phyloP scores from a whole-genome alignment of 192 early-diverging fungal species.

The Coemansia sp. region DNA sequence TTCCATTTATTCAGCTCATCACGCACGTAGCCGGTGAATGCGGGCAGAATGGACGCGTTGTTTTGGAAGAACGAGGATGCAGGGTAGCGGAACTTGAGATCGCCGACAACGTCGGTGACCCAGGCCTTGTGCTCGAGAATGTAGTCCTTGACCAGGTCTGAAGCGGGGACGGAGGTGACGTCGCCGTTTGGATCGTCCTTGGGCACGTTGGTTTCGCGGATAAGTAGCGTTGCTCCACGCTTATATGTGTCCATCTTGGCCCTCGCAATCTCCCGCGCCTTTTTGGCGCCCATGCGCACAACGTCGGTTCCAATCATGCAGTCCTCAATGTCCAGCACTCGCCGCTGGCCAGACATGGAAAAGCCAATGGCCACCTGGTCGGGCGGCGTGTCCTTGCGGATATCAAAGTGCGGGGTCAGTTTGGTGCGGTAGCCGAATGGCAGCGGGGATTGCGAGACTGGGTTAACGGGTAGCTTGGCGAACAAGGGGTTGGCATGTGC shows the following conservation, averaged over 20 bases:
- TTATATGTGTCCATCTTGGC: slow-evolving; percentile 54
- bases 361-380: slow-evolving; percentile 56
- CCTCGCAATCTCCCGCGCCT: slow-evolving; percentile 45
- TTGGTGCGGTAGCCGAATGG: slow-evolving; percentile 63
- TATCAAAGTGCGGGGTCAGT: slow-evolving; percentile 64
- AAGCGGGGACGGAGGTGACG: slow-evolving; percentile 14
- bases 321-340: slow-evolving; percentile 63
- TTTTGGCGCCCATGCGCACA: slow-evolving; percentile 53
- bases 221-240: slow-evolving; percentile 57
- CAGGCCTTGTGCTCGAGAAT: slow-evolving; percentile 54
- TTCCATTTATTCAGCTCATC: slow-evolving; percentile 53
- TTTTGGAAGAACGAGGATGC: slow-evolving; percentile 68
- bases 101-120: slow-evolving; percentile 56
- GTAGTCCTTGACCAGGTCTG: slow-evolving; percentile 48
- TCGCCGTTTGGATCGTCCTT: slow-evolving; percentile 7
- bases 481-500: slow-evolving; percentile 45
- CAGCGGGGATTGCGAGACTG: slow-evolving; percentile 53
- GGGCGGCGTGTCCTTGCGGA: slow-evolving; percentile 45
- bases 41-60: slow-evolving; percentile 63
- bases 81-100: slow-evolving; percentile 59
- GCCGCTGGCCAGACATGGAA: slow-evolving; percentile 52
- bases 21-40: slow-evolving; percentile 59
- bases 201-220: slow-evolving; percentile 56
- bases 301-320: slow-evolving; percentile 63
- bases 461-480: slow-evolving; percentile 35